A percentile compares a stretch with the other conserved stretches of the same genome.
Conservation (phyloP, 2,329 filamentous ascomycete species). For the Pyricularia pennisetigena region DNA sequence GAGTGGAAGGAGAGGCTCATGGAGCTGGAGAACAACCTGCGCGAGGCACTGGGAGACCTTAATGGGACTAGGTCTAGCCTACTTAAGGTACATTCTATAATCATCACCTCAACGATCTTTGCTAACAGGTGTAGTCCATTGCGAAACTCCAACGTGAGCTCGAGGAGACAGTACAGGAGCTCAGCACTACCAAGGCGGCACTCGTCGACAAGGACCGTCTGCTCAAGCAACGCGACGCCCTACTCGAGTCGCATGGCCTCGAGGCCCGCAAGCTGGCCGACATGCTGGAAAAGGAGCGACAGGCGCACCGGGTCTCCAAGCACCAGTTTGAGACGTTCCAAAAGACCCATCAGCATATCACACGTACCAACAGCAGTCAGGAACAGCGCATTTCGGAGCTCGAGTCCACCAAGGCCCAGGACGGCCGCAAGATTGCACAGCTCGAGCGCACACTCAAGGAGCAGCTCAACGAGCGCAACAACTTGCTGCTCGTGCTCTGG, state of each 20-base stretch:
- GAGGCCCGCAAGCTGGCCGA: slow-evolving; percentile 80
- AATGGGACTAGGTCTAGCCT: slow-evolving; percentile 79
- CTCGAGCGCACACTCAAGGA: slow-evolving; percentile 78
- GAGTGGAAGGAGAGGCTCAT: slow-evolving; percentile 87
- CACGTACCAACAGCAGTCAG: slow-evolving; percentile 75
- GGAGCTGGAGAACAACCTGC: slow-evolving; percentile 81
- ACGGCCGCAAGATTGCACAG: slow-evolving; percentile 64
- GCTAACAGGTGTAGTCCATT: slow-evolving; percentile 48
- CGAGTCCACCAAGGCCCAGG: slow-evolving; percentile 66
- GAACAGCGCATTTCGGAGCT: slow-evolving; percentile 80
- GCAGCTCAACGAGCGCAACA: slow-evolving; percentile 82
- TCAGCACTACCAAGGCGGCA: slow-evolving; percentile 67
- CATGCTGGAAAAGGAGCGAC: slow-evolving; percentile 82
- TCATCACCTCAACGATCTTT: background rate
- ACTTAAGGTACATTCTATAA: slow-evolving; percentile 53
- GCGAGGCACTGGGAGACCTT: slow-evolving; percentile 78
- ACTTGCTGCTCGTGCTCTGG: slow-evolving; percentile 81
- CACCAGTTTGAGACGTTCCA: slow-evolving; percentile 81
- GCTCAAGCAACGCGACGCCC: slow-evolving; percentile 77
- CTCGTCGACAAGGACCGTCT: slow-evolving; percentile 85
- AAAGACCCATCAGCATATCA: slow-evolving; percentile 77
- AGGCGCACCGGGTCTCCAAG: slow-evolving; percentile 76
- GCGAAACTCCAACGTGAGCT: slow-evolving; percentile 81
- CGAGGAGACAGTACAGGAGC: slow-evolving; percentile 71
- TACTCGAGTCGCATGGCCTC: slow-evolving; percentile 81